Base-by-base conservation (phyloP, 805 yeast species). In the Pichia cephalocereana region DNA sequence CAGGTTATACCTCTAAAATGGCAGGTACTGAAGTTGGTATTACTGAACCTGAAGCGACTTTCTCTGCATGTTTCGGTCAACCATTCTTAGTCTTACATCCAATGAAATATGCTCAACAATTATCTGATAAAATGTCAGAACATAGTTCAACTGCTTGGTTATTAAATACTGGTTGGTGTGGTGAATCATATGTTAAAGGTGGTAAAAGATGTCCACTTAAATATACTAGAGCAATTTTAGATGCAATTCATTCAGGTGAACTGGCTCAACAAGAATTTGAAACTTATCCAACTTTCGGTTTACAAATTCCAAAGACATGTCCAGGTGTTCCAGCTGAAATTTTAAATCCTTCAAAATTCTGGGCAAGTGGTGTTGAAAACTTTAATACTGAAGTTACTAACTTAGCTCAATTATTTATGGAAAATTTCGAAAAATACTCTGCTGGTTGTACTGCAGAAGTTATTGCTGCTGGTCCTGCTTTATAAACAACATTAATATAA, bases 11-110 rank as follows among this genome's bases (percentile, higher is more conserved):
- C 53, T 91, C 98, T 48, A 91, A 93, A 80, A 91, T 91, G 96
- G 96, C 99, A 53, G 98, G 98, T 69, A 91, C 99, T 46, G 99
- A 91, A 73, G 95, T 87, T 69, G 99, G 99, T 70, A 87, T 91
- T 57, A 90, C 97, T 54, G 97, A 91, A 74, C 98, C 99, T 53
- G 89, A 86, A 70, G 96, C 97, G 49, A 88, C 96, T 18, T 91
- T 91, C 80, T 86, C 96, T 53, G 96, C 99, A 47, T 91, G 99
- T 76, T 91, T 90, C 69, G 99, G 98, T 65, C 98, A 91, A 76
- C 99, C 99, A 55, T 91, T 91, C 85, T 76, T 91, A 71, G 97
- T 91, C 36, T 76, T 91, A 69, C 99, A 91, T 71, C 99, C 99
- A 69, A 91, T 91, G 90, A 84, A 83, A 70, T 91, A 91, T 70